Evolutionary conservation across 2,329 filamentous ascomycete species (phyloP).

Genomic region (Rhynchosporium graminicola): DNA sequence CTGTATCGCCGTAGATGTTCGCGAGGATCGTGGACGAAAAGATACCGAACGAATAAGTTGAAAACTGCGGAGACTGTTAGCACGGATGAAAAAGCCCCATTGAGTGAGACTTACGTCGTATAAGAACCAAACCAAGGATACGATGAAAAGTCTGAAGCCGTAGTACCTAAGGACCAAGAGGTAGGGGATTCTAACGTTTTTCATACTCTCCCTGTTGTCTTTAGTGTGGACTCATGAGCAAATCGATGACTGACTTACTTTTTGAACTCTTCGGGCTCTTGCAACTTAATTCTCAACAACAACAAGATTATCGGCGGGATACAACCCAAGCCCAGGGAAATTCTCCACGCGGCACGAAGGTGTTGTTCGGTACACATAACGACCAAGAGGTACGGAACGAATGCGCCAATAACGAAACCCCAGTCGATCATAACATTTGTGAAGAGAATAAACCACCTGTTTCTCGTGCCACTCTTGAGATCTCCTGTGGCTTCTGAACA

Average conservation of each 20-base stretch:
- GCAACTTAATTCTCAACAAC: conserved; percentile 68
- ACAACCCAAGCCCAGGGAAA: conserved; percentile 75
- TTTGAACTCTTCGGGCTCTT: conserved; percentile 78
- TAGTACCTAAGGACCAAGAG: conserved; percentile 64
- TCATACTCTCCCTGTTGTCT: conserved; percentile 40
- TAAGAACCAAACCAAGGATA: conserved; percentile 80
- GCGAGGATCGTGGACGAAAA: conserved; percentile 76
- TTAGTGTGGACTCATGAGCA: conserved; percentile 16
- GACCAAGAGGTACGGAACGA: conserved; percentile 70
- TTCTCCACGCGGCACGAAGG: conserved; percentile 76
- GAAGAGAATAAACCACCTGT: conserved; percentile 89
- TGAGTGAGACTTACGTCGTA: conserved; percentile 59
- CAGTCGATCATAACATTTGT: conserved; percentile 86
- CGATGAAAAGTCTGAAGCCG: conserved; percentile 68
- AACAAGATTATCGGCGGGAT: conserved; percentile 75
- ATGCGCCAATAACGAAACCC: conserved; percentile 72
- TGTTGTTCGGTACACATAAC: conserved; percentile 57
- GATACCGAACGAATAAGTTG: conserved; percentile 80
- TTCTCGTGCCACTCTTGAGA: conserved; percentile 76
- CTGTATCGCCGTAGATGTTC: conserved; percentile 59
- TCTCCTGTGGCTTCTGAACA: conserved; percentile 83
- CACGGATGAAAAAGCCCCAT: background rate
- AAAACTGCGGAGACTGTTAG: conserved; percentile 59
- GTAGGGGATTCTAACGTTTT: conserved; percentile 54
- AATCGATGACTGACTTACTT: conserved; percentile 27